These are phyloP conservation scores for Prunus kanzakura DNA, from an alignment of 306 rosid genomes.

Conservation along the genomic window DNA sequence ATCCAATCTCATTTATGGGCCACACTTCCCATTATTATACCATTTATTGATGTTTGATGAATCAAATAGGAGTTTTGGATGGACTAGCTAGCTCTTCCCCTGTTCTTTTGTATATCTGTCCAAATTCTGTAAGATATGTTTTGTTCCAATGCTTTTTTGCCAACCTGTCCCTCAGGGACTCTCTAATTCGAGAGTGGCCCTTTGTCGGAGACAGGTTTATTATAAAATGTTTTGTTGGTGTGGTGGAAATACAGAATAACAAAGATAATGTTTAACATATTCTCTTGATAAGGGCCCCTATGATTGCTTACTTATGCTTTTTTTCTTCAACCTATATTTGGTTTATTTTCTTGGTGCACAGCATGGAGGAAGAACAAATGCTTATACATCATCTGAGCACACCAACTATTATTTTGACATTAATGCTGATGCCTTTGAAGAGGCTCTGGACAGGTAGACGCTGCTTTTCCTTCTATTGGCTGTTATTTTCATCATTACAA, in stretches of 20 bases:
- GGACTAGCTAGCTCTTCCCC: neutral
- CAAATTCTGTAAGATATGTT: neutral
- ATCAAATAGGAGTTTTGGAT: neutral
- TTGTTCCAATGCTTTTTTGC: neutral
- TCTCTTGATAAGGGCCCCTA: neutral
- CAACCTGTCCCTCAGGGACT: neutral
- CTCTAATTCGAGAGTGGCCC: neutral
- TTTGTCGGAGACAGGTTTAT: neutral
- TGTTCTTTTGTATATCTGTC: neutral
- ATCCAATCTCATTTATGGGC: neutral
- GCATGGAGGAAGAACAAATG: slow-evolving; percentile 93
- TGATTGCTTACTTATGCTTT: neutral
- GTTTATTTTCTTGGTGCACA: slow-evolving; percentile 27
- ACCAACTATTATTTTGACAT: slow-evolving; percentile 84
- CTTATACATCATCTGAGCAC: slow-evolving; percentile 64
- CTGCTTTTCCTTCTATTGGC: slow-evolving; percentile 16
- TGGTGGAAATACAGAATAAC: neutral
- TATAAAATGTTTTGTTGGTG: neutral
- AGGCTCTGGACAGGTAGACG: slow-evolving; percentile 89
- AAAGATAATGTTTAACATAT: neutral
- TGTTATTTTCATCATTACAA: neutral
- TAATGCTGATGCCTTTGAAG: slow-evolving; percentile 77
- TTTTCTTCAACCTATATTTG: neutral
- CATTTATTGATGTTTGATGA: neutral
- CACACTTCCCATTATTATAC: neutral